A percentile compares a stretch with the other conserved stretches of the same genome.
Evolutionary conservation across 192 early-diverging fungal genomes (phyloP).

Genomic region (Entomortierella beljakovae): DNA sequence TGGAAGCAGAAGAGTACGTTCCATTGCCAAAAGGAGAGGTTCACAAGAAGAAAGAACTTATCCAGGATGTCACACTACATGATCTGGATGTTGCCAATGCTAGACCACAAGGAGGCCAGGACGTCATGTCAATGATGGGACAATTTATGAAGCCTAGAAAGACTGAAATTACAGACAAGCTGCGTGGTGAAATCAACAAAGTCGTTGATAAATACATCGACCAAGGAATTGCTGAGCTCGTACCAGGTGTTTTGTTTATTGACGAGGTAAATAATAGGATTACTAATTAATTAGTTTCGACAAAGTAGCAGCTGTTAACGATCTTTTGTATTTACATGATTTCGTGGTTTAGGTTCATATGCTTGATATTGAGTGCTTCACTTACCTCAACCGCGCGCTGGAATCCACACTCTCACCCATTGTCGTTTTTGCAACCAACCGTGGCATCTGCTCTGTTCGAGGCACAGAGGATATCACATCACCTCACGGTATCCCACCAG

Average conservation of each 20-base stretch:
- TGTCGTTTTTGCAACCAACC: constrained; percentile 98
- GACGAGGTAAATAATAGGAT: constrained; percentile 77
- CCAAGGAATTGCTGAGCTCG: constrained; percentile 96
- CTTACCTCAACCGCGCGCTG: constrained; percentile 97
- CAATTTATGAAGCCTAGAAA: constrained; percentile 99
- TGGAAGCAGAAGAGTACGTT: constrained; percentile 98
- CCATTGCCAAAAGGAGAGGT: constrained; percentile 98
- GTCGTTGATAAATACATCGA: constrained; percentile 99
- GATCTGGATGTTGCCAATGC: constrained; percentile 98
- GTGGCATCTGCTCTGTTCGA: constrained; percentile 86
- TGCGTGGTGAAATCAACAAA: constrained; percentile 98
- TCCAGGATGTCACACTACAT: constrained; percentile 98
- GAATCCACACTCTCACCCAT: constrained; percentile 96
- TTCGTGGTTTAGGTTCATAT: constrained; percentile 85
- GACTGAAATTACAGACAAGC: constrained; percentile 99
- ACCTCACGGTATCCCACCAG: constrained; percentile 96
- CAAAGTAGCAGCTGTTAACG: not conserved
- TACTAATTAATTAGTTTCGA: not conserved
- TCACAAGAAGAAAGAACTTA: constrained; percentile 98
- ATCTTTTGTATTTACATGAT: not conserved
- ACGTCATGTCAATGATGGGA: constrained; percentile 99
- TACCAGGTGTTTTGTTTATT: constrained; percentile 98
- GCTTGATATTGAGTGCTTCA: constrained; percentile 99
- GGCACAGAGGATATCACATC: constrained; percentile 83
- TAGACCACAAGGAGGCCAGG: constrained; percentile 95